Base-by-base conservation (phyloP, 148 eudicot genomes). In the Nyssa sinensis region DNA sequence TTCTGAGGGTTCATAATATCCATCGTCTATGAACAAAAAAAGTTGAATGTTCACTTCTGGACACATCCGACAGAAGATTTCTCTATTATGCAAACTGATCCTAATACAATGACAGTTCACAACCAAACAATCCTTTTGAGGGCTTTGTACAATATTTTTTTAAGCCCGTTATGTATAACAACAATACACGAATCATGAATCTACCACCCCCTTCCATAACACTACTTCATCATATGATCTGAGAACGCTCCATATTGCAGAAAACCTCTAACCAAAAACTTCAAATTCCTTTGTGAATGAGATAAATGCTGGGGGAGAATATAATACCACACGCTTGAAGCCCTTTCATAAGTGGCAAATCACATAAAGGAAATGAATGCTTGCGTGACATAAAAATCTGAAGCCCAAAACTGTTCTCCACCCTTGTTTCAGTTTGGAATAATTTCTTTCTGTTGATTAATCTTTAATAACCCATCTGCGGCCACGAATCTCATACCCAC, bases 391-490 rank as follows among this genome's bases (percentile, higher is more conserved):
- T 7, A 10, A 13, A 8, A 3, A 19, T 34, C 7, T n/a, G 1
- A 28, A 1, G 23, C 27, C 9, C 4, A 19, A 34, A 71, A 34
- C 33, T n/a, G 3, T 60, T 29, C 23, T 19, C 31, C 3, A 11
- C 37, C 34, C n/a, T 64, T 37, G 30, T 29, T 29, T 44, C 58
- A 29, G 60, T 41, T 44, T 11, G 19, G 39, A 10, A 32, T 0
- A 39, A 64, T 13, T 39, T 28, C 37, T 27, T 16, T 58, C 11
- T 28, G 29, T 24, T 7, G 41, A 33, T 78, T 86, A 95, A 10
- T 95, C 99, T 76, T 93, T 96, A 41, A 89, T 82, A 75, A 93
- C 82, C 99, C 99, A 96, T 77, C 99, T 84, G 28, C 82, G 90
- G 55, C 99, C 99, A 73, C 81, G 93, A 65, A 85, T 79, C 77